Base-by-base conservation (phyloP, 805 yeast species). In the Starmerella sirachaensis region DNA sequence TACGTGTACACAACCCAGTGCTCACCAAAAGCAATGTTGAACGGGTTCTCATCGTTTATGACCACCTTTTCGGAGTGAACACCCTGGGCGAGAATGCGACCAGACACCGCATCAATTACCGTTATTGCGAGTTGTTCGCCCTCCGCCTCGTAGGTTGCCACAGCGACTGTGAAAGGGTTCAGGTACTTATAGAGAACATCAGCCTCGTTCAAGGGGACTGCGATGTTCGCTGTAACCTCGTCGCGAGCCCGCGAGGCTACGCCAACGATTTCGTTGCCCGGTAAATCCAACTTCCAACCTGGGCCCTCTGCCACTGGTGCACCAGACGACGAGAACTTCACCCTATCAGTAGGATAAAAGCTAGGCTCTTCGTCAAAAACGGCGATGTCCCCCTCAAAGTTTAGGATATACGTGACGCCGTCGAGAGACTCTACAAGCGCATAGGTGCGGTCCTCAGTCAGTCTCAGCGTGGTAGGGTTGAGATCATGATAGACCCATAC, bases 181-280 rank as follows among this genome's bases (percentile, higher is more conserved):
- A 86, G 60, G 55, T 79, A 86, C 58, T 88, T 91, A 69, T 86
- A 84, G 27, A 84, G 59, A 1, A 83, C 88, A 1, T 76, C 33
- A 3, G 40, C 45, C 48, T 79, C 76, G 16, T 78, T 76, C 20
- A 80, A 59, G 0, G 79, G 71, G 18, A 71, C 66, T 7, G 93
- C 96, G 33, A 77, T 55, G 11, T 78, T 76, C 0, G 78, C 74
- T 4, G 68, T 61, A 10, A 54, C 49, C 14, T 63, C 69, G 11
- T 54, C 55, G 2, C 60, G 58, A 31, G 62, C 62, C 39, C 72
- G 64, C 2, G 55, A 29, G 0, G 65, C 60, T 22, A 62, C 54
- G 0, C 66, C 62, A 2, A 67, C 50, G 25, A 75, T 55, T n/a
- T 52, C 16, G 10, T 38, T 23, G 10, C 46, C 49, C 12, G 42